Conservation (phyloP, 1,284 basidiomycete species). For the Amylostereum areolatum region DNA sequence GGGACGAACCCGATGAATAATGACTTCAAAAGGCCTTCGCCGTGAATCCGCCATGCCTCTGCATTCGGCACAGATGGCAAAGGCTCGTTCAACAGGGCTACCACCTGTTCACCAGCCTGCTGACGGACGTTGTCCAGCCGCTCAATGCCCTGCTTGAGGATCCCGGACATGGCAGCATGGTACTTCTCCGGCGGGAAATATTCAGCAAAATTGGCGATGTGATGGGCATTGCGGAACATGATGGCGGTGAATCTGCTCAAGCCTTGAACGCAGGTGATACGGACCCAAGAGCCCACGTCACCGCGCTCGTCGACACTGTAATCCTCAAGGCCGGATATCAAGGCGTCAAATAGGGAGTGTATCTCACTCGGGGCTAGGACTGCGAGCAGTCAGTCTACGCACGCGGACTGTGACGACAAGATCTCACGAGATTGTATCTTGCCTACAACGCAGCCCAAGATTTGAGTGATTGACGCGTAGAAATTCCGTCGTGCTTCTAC, state of each 20-base stretch:
- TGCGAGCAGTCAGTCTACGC: slow-evolving; percentile 22
- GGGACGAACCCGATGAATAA: slow-evolving; percentile 48
- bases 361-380: slow-evolving; percentile 41
- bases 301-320: slow-evolving; percentile 93
- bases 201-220: slow-evolving; percentile 36
- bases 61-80: slow-evolving; percentile 34
- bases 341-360: slow-evolving; percentile 40
- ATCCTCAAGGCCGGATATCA: slow-evolving; percentile 73
- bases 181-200: slow-evolving; percentile 60
- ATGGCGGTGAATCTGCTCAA: slow-evolving; percentile 44
- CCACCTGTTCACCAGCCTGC: slow-evolving; percentile 63
- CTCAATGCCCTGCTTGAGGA: slow-evolving; percentile 88
- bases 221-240: slow-evolving; percentile 36
- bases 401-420: background rate
- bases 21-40: slow-evolving; percentile 37
- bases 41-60: slow-evolving; percentile 45
- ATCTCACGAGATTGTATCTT: slow-evolving; percentile 42
- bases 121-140: slow-evolving; percentile 87
- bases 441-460: slow-evolving; percentile 43
- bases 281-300: slow-evolving; percentile 96
- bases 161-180: slow-evolving; percentile 53
- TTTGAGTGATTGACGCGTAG: slow-evolving; percentile 56
- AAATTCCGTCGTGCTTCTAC: slow-evolving; percentile 71
- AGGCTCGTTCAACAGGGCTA: slow-evolving; percentile 41
- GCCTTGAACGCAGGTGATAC: slow-evolving; percentile 68